phyloP scores from a whole-genome alignment of 2,329 filamentous ascomycete genomes.

The Exophiala sp. region DNA sequence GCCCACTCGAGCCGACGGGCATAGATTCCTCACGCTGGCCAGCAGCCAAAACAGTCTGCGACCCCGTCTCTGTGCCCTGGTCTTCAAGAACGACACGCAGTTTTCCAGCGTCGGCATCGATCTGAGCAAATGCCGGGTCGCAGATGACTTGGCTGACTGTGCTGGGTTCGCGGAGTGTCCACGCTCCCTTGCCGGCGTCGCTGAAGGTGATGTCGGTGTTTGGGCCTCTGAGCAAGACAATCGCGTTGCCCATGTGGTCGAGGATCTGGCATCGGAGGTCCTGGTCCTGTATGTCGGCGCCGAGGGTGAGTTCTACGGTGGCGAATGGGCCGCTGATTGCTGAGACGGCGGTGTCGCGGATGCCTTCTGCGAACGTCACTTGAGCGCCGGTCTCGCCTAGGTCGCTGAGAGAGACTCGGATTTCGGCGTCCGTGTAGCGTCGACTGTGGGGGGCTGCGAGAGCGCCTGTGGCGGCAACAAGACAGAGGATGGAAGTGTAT shows the following conservation, averaged over 20 bases:
- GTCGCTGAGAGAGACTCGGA: constrained; percentile 21
- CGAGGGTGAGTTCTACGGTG: constrained; percentile 18
- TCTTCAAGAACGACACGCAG: constrained; percentile 18
- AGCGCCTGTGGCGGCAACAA: constrained; percentile 22
- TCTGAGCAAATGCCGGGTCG: constrained; percentile 21
- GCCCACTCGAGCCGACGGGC: constrained; percentile 11
- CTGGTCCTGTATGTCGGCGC: constrained; percentile 15
- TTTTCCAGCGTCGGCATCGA: constrained; percentile 11
- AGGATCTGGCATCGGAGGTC: constrained; percentile 25
- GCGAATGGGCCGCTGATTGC: constrained; percentile 17
- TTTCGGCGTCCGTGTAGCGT: constrained; percentile 11
- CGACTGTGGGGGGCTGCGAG: constrained; percentile 18
- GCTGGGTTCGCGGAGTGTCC: constrained; percentile 18
- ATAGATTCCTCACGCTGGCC: constrained; percentile 26
- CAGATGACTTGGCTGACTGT: constrained; percentile 23
- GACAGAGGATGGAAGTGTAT: constrained; percentile 2
- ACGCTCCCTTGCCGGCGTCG: constrained; percentile 23
- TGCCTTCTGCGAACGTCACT: constrained; percentile 8
- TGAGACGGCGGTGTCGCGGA: constrained; percentile 6
- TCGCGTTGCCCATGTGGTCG: constrained; percentile 19
- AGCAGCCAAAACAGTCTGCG: constrained; percentile 21
- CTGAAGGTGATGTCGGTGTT: constrained; percentile 26
- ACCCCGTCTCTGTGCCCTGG: constrained; percentile 18
- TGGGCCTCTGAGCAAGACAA: constrained; percentile 13
- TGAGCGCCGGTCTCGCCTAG: constrained; percentile 9